Evolutionary conservation across 2,329 filamentous ascomycete species (phyloP).

Genomic region (Colletotrichum siamense): DNA sequence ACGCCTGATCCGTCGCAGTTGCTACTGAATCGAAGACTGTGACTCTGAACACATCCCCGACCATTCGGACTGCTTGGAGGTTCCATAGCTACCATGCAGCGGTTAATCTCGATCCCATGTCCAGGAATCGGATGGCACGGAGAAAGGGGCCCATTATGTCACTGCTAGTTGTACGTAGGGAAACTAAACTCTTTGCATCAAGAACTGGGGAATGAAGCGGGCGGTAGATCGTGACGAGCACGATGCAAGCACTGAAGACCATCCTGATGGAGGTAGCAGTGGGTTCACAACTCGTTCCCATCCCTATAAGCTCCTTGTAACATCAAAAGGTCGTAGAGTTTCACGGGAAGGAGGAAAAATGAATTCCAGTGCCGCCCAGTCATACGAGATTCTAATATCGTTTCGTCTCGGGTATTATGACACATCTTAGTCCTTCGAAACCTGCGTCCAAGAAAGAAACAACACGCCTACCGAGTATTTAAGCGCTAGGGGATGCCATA

Average conservation of each 20-base stretch:
- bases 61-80: neutral
- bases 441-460: neutral
- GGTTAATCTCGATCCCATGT: neutral
- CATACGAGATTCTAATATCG: neutral
- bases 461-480: neutral
- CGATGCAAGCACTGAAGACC: neutral
- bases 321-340: neutral
- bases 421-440: neutral
- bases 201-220: neutral
- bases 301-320: neutral
- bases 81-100: neutral
- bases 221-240: neutral
- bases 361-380: neutral
- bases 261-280: neutral
- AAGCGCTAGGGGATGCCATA: neutral
- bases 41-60: neutral
- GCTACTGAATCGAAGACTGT: neutral
- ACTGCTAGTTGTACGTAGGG: neutral
- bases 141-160: neutral
- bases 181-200: neutral
- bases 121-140: neutral
- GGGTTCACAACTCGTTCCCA: neutral
- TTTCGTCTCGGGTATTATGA: neutral
- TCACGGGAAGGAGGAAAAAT: neutral
- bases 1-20: neutral